Conservation (phyloP, 1,284 basidiomycete species). For the Porodaedalea pini region DNA sequence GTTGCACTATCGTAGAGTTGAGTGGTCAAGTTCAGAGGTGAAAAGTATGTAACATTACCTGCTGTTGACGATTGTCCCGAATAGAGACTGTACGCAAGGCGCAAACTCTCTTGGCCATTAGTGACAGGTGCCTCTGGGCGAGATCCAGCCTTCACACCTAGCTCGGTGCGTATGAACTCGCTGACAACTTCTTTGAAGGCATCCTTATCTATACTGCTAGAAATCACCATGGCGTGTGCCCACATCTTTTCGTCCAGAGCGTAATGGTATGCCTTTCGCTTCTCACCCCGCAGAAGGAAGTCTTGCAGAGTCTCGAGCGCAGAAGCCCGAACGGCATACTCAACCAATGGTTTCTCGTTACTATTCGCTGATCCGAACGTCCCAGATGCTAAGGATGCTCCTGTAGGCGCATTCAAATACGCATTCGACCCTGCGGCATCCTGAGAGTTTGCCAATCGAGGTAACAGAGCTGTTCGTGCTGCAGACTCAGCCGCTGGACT, state of each 20-base stretch:
- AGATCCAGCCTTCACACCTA: constrained; percentile 45
- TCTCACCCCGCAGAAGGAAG: constrained; percentile 79
- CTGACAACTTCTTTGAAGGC: constrained; percentile 89
- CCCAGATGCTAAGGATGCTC: constrained; percentile 22
- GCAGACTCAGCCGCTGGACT: constrained; percentile 71
- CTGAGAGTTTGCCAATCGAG: constrained; percentile 40
- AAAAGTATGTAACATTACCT: constrained; percentile 42
- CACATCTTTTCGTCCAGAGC: constrained; percentile 88
- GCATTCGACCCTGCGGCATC: constrained; percentile 26
- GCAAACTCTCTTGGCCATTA: constrained; percentile 67
- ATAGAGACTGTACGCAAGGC: constrained; percentile 83
- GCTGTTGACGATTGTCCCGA: constrained; percentile 78
- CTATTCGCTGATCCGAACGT: constrained; percentile 3
- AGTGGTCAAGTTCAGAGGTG: constrained; percentile 1
- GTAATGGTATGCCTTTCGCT: constrained; percentile 82
- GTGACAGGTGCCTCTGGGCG: constrained; percentile 26
- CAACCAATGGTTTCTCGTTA: constrained; percentile 28
- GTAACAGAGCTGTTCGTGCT: constrained; percentile 61
- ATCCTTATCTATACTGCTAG: constrained; percentile 90
- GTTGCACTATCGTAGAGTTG: constrained; percentile 55
- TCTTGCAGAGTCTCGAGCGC: constrained; percentile 77
- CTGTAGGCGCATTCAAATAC: constrained; percentile 19
- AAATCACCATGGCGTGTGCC: constrained; percentile 95
- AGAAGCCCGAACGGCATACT: constrained; percentile 46
- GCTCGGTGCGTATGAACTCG: constrained; percentile 82